These are phyloP conservation scores for Fusarium tricinctum DNA, from an alignment of 2,329 filamentous ascomycete genomes.

Conservation along the genomic window DNA sequence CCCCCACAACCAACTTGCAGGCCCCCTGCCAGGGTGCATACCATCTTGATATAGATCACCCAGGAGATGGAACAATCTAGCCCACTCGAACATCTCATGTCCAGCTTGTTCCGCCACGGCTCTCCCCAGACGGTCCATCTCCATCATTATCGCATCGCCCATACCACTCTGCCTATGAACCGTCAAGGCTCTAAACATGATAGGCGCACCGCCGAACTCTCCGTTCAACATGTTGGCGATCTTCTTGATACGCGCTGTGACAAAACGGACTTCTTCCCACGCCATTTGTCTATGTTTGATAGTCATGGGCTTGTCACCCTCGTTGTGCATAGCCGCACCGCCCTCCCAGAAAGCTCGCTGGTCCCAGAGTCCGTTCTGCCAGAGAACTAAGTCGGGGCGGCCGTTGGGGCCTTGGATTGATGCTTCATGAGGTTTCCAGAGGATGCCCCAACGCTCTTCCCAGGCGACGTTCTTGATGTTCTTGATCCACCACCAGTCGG, in stretches of 20 bases:
- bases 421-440: constrained; percentile 33
- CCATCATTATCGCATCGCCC: constrained; percentile 37
- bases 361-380: constrained; percentile 42
- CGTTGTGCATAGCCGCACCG: constrained; percentile 15
- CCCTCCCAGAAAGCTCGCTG: constrained; percentile 37
- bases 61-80: constrained; percentile 26
- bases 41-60: constrained; percentile 22
- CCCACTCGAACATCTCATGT: constrained; percentile 44
- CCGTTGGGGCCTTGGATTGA: constrained; percentile 34
- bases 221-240: constrained; percentile 19
- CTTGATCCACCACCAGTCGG: constrained; percentile 43
- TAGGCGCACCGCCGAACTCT: constrained; percentile 24
- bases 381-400: constrained; percentile 29
- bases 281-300: constrained; percentile 27
- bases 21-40: constrained; percentile 32
- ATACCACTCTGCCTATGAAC: constrained; percentile 33
- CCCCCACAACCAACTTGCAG: constrained; percentile 37
- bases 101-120: constrained; percentile 39
- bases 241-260: constrained; percentile 39
- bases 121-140: constrained; percentile 36
- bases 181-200: constrained; percentile 39
- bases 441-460: constrained; percentile 35
- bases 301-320: constrained; percentile 3
- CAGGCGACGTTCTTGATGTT: constrained; percentile 33
- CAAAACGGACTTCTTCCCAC: constrained; percentile 38